phyloP scores from a whole-genome alignment of 2,329 filamentous ascomycete genomes.

The Talaromyces atroroseus region DNA sequence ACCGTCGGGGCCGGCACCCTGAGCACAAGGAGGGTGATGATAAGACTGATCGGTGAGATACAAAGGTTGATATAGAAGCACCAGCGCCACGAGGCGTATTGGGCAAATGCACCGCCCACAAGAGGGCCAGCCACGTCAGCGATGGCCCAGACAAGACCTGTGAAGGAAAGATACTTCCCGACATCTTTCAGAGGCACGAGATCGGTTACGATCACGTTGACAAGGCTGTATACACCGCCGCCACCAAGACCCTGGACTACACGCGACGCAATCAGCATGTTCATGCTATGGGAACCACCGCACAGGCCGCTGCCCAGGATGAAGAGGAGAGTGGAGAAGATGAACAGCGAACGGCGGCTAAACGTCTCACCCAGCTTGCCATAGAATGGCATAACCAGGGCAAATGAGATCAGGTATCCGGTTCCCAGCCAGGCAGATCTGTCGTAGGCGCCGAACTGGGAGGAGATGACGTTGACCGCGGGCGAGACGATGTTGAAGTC shows the following conservation, averaged over 20 bases:
- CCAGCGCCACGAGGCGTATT: constrained; percentile 20
- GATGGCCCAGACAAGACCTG: constrained; percentile 23
- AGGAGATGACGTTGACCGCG: constrained; percentile 1
- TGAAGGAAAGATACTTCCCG: constrained; percentile 33
- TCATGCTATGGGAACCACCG: constrained; percentile 10
- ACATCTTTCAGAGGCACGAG: constrained; percentile 46
- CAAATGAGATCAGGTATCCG: constrained; percentile 20
- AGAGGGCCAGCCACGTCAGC: constrained; percentile 47
- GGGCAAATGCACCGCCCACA: constrained; percentile 22
- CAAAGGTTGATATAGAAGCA: constrained; percentile 28
- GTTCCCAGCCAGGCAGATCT: constrained; percentile 4
- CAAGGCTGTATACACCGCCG: constrained; percentile 40
- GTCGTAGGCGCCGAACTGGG: background rate
- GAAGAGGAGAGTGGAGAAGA: constrained; percentile 9
- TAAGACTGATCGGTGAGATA: constrained; percentile 19
- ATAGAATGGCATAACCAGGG: constrained; percentile 2
- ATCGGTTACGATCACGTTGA: constrained; percentile 47
- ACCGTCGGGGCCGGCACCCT: background rate
- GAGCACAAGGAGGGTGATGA: constrained; percentile 22
- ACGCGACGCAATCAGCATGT: constrained; percentile 51
- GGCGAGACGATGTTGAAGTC: constrained; percentile 5
- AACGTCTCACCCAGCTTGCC: constrained; percentile 11
- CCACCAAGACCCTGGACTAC: constrained; percentile 49
- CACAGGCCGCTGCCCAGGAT: constrained; percentile 13
- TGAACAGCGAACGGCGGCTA: constrained; percentile 12